phyloP scores from a whole-genome alignment of 345 rosid species.

The Citrus reticulata region DNA sequence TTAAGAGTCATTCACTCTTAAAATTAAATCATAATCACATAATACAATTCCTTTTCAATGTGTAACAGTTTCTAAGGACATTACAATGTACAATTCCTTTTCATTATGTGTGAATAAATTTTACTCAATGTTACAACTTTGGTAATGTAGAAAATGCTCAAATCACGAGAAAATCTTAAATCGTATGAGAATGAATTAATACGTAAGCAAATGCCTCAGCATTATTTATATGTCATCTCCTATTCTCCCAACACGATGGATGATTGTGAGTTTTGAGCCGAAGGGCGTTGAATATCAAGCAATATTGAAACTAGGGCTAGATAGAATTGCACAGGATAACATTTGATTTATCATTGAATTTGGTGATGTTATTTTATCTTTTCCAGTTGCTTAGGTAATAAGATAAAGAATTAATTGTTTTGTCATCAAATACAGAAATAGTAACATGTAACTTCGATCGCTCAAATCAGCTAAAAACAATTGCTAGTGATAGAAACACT shows the following conservation, averaged over 20 bases:
- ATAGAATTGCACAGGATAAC: not conserved
- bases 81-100: not conserved
- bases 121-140: too few relatives aligned
- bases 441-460: not conserved
- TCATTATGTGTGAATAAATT: not conserved
- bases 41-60: too few relatives aligned
- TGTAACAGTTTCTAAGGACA: not conserved
- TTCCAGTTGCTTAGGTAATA: not conserved
- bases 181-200: not conserved
- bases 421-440: not conserved
- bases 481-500: slow-evolving; percentile 8
- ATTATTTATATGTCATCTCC: not conserved
- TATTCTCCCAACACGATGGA: not conserved
- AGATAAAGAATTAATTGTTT: not conserved
- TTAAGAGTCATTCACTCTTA: too few relatives aligned
- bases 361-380: not conserved
- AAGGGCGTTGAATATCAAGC: not conserved
- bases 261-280: not conserved
- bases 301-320: not conserved
- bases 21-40: too few relatives aligned
- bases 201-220: not conserved
- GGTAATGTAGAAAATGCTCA: not conserved
- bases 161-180: not conserved
- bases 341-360: not conserved
- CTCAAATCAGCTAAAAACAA: not conserved